Conservation (phyloP, 106 monocot species). For the Dendrobium huoshanense region DNA sequence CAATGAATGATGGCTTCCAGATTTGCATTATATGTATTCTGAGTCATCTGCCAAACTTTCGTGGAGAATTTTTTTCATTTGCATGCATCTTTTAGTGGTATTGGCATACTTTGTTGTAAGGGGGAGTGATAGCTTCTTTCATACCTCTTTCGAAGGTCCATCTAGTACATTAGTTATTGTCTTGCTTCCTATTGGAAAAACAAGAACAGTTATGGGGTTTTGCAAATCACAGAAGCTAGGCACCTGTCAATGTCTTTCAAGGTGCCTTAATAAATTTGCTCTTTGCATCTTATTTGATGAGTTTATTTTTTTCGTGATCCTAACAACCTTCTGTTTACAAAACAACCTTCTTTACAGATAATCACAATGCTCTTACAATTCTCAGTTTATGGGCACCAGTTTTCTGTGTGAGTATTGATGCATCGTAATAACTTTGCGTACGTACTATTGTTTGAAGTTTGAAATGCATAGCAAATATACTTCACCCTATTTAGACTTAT, state of each 20-base stretch:
- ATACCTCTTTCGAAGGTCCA: background rate
- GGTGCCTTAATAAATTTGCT: background rate
- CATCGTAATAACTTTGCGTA: background rate
- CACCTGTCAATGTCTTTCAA: background rate
- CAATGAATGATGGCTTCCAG: background rate
- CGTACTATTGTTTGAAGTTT: background rate
- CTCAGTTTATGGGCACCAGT: conserved; percentile 89
- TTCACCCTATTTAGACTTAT: background rate
- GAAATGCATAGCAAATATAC: background rate
- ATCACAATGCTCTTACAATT: conserved; percentile 84
- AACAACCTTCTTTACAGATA: conserved; percentile 43
- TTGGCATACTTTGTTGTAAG: background rate
- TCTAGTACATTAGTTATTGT: background rate
- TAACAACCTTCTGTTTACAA: background rate
- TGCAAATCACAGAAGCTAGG: background rate
- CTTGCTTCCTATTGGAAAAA: background rate
- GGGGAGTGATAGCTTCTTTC: background rate
- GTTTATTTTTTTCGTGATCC: background rate
- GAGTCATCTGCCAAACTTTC: background rate
- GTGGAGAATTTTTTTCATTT: background rate
- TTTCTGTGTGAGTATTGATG: conserved; percentile 51
- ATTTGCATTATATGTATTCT: background rate
- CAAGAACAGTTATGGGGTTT: background rate
- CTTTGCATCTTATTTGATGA: background rate
- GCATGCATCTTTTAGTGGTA: background rate